Evolutionary conservation across 2,329 filamentous ascomycete species (phyloP), one percentile per base, ranked within the genome.

Genomic region (Parastagonospora avenae): DNA sequence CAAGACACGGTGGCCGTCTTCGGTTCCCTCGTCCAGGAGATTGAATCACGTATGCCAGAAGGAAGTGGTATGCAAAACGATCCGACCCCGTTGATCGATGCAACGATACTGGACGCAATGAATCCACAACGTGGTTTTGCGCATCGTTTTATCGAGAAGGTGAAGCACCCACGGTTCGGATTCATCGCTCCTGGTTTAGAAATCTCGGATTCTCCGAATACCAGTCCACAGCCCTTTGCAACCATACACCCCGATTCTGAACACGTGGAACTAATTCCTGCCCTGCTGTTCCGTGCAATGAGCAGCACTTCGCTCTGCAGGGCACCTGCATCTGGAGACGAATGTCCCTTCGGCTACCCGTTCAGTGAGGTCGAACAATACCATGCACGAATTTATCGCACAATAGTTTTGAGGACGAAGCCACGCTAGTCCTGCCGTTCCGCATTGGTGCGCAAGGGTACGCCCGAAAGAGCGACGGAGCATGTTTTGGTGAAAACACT

Each of bases 371-470:
- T 47, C 12, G 30, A 35, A 36, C 41, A n/a, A 1, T 60, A 57
- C 41, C 46, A 35, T 35, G 29, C 14, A 30, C 39, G 16, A 46
- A 16, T 35, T 42, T 19, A 4, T 35, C 12, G 29, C 28, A 40
- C 41, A 24, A 51, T 27, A 15, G 50, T 48, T 41, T 29, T 45
- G 51, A 57, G 5, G 53, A 64, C 29, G 42, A 50, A 47, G 54
- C 49, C 46, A 28, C 30, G 6, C 44, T 62, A 10, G 32, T 60
- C 19, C 54, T 64, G 10, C 59, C 61, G 2, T 62, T 57, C 36
- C 42, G 49, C 33, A 62, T 63, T n/a, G 60, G 56, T 8, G 52
- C 29, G 11, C 54, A 57, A 14, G 58, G 54, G 2, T 57, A 55
- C 37, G 56, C 52, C 8, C 53, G 54, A 16, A 62, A 45, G 19